Base-by-base conservation (phyloP, 306 rosid species). In the Vigna radiata region DNA sequence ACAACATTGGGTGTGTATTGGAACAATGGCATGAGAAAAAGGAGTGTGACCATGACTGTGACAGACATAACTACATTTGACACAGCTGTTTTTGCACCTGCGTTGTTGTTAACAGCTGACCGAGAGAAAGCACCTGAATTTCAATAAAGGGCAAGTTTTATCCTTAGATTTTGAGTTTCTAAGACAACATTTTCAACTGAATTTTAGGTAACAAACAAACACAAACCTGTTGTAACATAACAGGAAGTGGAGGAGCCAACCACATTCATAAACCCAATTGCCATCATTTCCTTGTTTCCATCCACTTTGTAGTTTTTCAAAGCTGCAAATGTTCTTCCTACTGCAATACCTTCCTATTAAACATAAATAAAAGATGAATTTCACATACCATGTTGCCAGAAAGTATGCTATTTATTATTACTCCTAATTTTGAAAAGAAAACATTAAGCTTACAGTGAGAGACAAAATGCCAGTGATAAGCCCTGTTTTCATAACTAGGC, bases 201-300 rank as follows among this genome's bases (percentile, higher is more conserved):
- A 2, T 36, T 54, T 15, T n/a, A 53, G 58, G 53, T 37, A 2
- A 4, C 31, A 56, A 58, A 49, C 11, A 31, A 58, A 49, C 11
- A 41, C 53, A 77, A 41, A 94, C 98, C 99, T 82, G 99, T 92
- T 61, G 99, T 95, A 12, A 95, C 87, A 25, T 92, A 95, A 89
- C 99, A 95, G 39, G 99, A 90, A 73, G 97, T 95, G 82, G 75
- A 68, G 59, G 99, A 95, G 83, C 99, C 99, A 77, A 95, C 87
- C 61, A 95, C 82, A 77, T 95, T 95, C 99, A 95, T 95, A 58
- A 89, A 75, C 23, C 99, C 99, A 16, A 95, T 95, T 23, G 99
- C 99, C 81, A 95, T 95, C 99, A 95, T 95, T 83, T 95, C 99
- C 70, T 95, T 95, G 82, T 95, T 95, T 79, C 99, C 99, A 83